Evolutionary conservation across 2,329 filamentous ascomycete genomes (phyloP).

Genomic region (Sclerotinia trifoliorum): DNA sequence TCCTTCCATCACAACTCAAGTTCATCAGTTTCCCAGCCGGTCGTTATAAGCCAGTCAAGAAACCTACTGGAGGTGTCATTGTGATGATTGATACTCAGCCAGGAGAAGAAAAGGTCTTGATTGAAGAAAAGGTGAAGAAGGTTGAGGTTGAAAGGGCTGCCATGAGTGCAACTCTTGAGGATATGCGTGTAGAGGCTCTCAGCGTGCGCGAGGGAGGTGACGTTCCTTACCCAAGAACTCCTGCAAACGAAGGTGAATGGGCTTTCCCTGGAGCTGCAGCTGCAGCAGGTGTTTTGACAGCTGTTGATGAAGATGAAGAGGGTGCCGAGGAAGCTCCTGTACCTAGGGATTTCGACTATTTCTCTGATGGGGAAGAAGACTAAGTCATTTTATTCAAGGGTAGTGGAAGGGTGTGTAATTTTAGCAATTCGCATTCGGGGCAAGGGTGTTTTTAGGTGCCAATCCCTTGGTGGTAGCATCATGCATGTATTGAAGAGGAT

Average conservation of each 20-base stretch:
- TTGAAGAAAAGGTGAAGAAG: conserved; percentile 94
- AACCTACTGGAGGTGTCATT: conserved; percentile 92
- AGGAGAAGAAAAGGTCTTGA: conserved; percentile 71
- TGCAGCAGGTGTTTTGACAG: conserved; percentile 77
- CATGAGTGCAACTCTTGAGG: conserved; percentile 37
- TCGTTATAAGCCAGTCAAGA: conserved; percentile 89
- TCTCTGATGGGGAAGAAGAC: conserved; percentile 48
- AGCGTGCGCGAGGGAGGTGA: conserved; percentile 39
- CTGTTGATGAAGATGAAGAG: conserved; percentile 81
- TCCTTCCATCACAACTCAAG: conserved; percentile 89
- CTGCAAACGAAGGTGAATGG: conserved; percentile 37
- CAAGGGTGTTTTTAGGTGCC: conserved; percentile 11
- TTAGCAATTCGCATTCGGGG: conserved; percentile 16
- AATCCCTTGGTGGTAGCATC: not conserved
- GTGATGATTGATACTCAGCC: conserved; percentile 84
- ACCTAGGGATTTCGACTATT: conserved; percentile 76
- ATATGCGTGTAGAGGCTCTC: conserved; percentile 38
- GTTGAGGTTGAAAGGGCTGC: conserved; percentile 61
- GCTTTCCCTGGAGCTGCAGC: conserved; percentile 57
- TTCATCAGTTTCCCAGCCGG: conserved; percentile 90
- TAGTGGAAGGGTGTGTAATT: conserved; percentile 11
- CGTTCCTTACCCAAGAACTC: conserved; percentile 39
- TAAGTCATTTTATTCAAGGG: not conserved
- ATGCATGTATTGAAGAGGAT: conserved; percentile 8
- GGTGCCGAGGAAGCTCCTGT: conserved; percentile 68